Conservation (phyloP, 352 stramenopile species). For the Globisporangium alternatum region DNA sequence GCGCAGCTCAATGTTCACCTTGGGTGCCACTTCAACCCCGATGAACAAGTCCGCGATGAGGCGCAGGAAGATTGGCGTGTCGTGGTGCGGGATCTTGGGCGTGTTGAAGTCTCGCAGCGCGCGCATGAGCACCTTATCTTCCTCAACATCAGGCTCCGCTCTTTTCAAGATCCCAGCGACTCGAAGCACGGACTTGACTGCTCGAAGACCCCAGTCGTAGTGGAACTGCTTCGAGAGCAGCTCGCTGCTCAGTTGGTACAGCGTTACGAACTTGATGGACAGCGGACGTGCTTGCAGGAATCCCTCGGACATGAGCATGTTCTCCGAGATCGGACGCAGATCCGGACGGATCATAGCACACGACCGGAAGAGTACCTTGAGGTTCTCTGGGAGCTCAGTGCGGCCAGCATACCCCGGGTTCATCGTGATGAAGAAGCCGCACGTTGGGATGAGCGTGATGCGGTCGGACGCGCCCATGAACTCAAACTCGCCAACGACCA, state of each 20-base stretch:
- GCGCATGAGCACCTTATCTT: constrained; percentile 88
- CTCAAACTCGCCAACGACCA: constrained; percentile 84
- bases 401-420: constrained; percentile 92
- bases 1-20: constrained; percentile 92
- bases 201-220: constrained; percentile 89
- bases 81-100: constrained; percentile 84
- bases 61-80: constrained; percentile 86
- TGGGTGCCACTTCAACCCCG: constrained; percentile 92
- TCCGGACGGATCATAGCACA: constrained; percentile 95
- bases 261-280: constrained; percentile 92
- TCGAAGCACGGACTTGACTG: constrained; percentile 87
- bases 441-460: constrained; percentile 85
- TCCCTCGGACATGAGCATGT: constrained; percentile 89
- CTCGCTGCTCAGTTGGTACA: constrained; percentile 85
- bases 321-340: constrained; percentile 88
- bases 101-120: constrained; percentile 87
- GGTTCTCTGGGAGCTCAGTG: constrained; percentile 85
- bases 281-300: constrained; percentile 86
- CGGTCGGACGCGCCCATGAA: constrained; percentile 86
- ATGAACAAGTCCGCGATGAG: constrained; percentile 90
- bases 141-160: constrained; percentile 74
- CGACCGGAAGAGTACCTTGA: constrained; percentile 91
- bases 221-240: constrained; percentile 91
- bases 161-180: constrained; percentile 85
- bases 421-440: constrained; percentile 95